Conservation (phyloP, 164 flowering plant species). For the Protea cynaroides region DNA sequence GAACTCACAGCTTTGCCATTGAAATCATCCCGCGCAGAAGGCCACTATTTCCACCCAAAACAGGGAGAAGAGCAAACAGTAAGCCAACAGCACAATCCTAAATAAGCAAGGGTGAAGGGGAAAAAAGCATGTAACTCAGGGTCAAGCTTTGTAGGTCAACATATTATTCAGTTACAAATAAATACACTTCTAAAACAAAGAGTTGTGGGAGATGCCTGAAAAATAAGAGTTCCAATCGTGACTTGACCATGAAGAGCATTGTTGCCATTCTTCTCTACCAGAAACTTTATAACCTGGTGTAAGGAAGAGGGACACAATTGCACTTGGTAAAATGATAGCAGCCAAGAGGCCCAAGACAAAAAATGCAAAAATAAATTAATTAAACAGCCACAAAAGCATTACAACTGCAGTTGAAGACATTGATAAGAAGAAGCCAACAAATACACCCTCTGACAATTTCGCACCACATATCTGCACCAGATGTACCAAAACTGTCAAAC, state of each 20-base stretch:
- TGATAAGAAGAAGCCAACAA: slow-evolving; percentile 87
- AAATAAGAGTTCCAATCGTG: slow-evolving; percentile 87
- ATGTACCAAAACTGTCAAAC: slow-evolving; percentile 2
- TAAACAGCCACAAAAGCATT: slow-evolving; percentile 14
- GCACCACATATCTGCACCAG: slow-evolving; percentile 80
- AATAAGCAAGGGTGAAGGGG: slow-evolving; percentile 10
- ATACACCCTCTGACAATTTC: slow-evolving; percentile 84
- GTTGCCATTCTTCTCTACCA: slow-evolving; percentile 57
- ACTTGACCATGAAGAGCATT: slow-evolving; percentile 91
- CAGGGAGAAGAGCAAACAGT: slow-evolving; percentile 94
- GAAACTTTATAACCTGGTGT: slow-evolving; percentile 75
- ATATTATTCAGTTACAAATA: neutral
- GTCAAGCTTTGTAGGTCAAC: neutral
- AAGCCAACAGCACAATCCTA: slow-evolving; percentile 99
- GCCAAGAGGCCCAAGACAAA: neutral
- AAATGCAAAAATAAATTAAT: neutral
- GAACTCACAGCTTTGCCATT: slow-evolving; percentile 83
- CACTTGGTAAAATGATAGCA: neutral
- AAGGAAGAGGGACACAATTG: slow-evolving; percentile 10
- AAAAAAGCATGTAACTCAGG: neutral
- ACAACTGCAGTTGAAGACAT: slow-evolving; percentile 99
- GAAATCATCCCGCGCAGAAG: slow-evolving; percentile 68
- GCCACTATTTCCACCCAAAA: slow-evolving; percentile 91
- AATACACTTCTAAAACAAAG: neutral
- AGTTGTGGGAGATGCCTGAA: slow-evolving; percentile 58